Evolutionary conservation across 2,329 filamentous ascomycete genomes (phyloP).

Genomic region (Coniochaeta sp.): DNA sequence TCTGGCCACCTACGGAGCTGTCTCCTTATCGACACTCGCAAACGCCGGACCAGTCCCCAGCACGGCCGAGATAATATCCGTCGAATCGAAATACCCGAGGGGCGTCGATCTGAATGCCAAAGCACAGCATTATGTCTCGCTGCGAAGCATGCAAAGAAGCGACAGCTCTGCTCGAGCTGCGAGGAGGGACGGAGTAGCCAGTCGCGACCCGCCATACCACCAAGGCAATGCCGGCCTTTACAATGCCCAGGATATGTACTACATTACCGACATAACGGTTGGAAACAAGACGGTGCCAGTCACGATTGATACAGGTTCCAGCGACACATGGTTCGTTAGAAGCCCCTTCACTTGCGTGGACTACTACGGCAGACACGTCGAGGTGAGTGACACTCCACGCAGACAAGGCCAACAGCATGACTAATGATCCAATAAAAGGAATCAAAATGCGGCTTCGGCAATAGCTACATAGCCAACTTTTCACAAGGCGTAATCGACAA

Average conservation of each 20-base stretch:
- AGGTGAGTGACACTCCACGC: conserved; percentile 5
- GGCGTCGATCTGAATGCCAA: not conserved
- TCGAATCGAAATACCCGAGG: not conserved
- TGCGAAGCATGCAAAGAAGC: not conserved
- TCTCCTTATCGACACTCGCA: not conserved
- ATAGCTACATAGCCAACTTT: conserved; percentile 22
- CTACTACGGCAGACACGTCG: conserved; percentile 5
- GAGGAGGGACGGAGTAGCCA: not conserved
- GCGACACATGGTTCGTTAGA: conserved; percentile 17
- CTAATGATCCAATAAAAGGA: not conserved
- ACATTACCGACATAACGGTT: conserved; percentile 17
- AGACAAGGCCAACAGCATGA: not conserved
- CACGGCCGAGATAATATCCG: not conserved
- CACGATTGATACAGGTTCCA: conserved; percentile 20
- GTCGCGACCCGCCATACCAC: not conserved
- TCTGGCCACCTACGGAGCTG: not conserved
- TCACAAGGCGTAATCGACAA: conserved; percentile 21
- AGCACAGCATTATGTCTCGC: not conserved
- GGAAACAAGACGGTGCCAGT: conserved; percentile 16
- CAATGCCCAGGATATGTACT: conserved; percentile 18
- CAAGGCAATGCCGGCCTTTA: conserved; percentile 4
- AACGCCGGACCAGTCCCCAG: not conserved
- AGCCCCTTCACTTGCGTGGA: conserved; percentile 13
- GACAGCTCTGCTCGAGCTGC: not conserved
- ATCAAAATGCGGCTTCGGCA: conserved; percentile 16